These are phyloP conservation scores for Antrodiella citrinella DNA, from an alignment of 768 basidiomycete genomes.

Conservation along the genomic window DNA sequence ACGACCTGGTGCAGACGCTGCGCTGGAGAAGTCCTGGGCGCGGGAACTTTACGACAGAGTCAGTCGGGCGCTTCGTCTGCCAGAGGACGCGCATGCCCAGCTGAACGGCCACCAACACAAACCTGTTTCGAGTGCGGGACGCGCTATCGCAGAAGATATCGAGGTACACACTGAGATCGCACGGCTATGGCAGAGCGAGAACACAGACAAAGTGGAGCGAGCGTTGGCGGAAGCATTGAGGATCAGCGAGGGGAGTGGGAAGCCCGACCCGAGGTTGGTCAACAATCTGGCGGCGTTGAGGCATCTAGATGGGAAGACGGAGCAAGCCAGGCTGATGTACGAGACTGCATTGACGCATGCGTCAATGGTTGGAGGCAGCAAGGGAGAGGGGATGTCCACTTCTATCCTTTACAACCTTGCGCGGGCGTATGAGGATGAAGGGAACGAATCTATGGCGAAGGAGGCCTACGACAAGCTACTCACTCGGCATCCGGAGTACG, in stretches of 20 bases:
- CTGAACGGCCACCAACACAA: constrained; percentile 15
- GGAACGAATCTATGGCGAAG: constrained; percentile 62
- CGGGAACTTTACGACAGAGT: constrained; percentile 79
- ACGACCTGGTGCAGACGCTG: constrained; percentile 73
- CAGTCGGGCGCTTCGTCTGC: constrained; percentile 48
- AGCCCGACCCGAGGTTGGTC: constrained; percentile 57
- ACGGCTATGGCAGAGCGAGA: constrained; percentile 80
- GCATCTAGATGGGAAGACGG: constrained; percentile 56
- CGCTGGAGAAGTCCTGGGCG: constrained; percentile 64
- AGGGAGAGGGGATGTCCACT: constrained; percentile 66
- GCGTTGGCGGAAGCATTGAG: constrained; percentile 69
- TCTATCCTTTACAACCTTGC: constrained; percentile 89
- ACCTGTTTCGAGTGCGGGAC: constrained; percentile 26
- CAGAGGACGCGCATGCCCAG: constrained; percentile 42
- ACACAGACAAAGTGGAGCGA: constrained; percentile 59
- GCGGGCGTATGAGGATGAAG: constrained; percentile 81
- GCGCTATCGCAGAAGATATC: constrained; percentile 63
- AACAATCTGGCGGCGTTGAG: constrained; percentile 77
- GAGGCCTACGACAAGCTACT: constrained; percentile 86
- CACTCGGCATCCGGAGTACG: constrained; percentile 88
- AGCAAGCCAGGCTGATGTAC: constrained; percentile 56
- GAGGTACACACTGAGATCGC: constrained; percentile 92
- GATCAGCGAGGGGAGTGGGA: constrained; percentile 41
- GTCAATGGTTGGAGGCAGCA: constrained; percentile 34
- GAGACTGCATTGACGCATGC: constrained; percentile 65